Evolutionary conservation across 495 filamentous ascomycete genomes (phyloP).

Genomic region (Chaetomidium leptoderma): DNA sequence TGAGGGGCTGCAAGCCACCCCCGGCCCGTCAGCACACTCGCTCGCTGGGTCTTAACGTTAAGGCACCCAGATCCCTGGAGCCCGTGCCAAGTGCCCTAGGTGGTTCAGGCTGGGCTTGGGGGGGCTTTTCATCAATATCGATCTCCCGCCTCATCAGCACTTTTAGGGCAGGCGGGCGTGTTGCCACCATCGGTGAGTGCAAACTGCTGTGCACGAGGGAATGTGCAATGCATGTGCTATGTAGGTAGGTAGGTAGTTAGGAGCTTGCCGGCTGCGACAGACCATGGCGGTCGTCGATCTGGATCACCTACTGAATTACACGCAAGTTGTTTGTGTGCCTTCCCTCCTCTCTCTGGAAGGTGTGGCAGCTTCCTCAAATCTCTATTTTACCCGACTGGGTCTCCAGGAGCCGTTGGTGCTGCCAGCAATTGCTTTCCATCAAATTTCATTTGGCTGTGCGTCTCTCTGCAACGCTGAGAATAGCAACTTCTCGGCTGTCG

Average conservation of each 20-base stretch:
- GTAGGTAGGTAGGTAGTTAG: not conserved
- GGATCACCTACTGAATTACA: slow-evolving; percentile 12
- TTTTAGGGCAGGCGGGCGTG: slow-evolving; percentile 1
- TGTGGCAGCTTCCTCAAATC: not conserved
- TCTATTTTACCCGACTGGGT: slow-evolving; percentile 19
- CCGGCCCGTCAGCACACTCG: slow-evolving; percentile 5
- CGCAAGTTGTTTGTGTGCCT: not conserved
- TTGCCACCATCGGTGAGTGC: not conserved
- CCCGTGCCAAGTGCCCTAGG: slow-evolving; percentile 9
- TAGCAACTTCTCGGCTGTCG: not conserved
- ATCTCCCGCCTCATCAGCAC: slow-evolving; percentile 1
- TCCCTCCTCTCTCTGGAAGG: not conserved
- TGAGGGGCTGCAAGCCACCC: slow-evolving; percentile 24
- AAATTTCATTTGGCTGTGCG: slow-evolving; percentile 12
- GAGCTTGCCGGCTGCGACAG: not conserved
- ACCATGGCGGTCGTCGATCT: not conserved
- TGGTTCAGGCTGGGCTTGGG: too few relatives aligned
- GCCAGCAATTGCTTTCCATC: slow-evolving; percentile 13
- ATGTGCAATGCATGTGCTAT: too few relatives aligned
- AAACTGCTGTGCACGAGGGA: too few relatives aligned
- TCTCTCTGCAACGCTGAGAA: slow-evolving; percentile 12
- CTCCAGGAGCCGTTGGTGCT: slow-evolving; percentile 1
- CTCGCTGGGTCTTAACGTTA: not conserved
- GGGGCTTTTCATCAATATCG: slow-evolving; percentile 10
- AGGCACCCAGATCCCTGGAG: slow-evolving; percentile 24